These are phyloP conservation scores for Gastrolobium villosum DNA, from an alignment of 306 rosid species.

Conservation along the genomic window DNA sequence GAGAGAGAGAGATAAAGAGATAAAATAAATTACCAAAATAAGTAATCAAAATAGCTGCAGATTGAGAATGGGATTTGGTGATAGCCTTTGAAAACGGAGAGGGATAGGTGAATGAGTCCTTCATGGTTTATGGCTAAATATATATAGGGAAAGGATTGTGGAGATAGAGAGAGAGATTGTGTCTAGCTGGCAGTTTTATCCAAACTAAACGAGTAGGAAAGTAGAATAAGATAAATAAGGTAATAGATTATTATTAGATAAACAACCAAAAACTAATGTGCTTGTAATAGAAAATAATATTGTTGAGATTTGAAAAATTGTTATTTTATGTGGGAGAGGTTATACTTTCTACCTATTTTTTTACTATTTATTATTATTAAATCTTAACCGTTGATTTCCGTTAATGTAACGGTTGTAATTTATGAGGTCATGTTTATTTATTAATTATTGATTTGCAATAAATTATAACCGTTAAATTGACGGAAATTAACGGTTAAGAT, in stretches of 20 bases:
- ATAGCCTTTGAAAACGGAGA: conserved; percentile 43
- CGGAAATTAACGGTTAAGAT: no score
- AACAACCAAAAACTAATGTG: neutral
- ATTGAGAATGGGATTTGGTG: conserved; percentile 30
- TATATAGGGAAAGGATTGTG: conserved; percentile 25
- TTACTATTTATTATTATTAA: no score
- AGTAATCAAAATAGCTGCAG: conserved; percentile 31
- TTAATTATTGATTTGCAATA: no score
- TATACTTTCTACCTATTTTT: no score
- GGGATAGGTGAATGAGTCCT: conserved; percentile 23
- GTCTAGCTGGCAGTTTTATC: conserved; percentile 66
- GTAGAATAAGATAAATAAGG: neutral
- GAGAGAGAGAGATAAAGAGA: neutral
- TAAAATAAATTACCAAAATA: conserved; percentile 36
- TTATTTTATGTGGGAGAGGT: no score
- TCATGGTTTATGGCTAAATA: conserved; percentile 7
- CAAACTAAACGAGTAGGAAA: conserved; percentile 45
- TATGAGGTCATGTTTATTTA: no score
- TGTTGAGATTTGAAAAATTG: no score
- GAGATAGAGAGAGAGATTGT: neutral
- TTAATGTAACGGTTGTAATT: no score
- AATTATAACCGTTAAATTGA: no score
- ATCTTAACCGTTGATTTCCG: no score
- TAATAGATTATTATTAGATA: conserved; percentile 1
- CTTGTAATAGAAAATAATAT: neutral